Percentiles rank a stretch among this genome's conserved stretches.
Conservation (phyloP, 2,329 filamentous ascomycete species). For the Alternaria ethzedia region DNA sequence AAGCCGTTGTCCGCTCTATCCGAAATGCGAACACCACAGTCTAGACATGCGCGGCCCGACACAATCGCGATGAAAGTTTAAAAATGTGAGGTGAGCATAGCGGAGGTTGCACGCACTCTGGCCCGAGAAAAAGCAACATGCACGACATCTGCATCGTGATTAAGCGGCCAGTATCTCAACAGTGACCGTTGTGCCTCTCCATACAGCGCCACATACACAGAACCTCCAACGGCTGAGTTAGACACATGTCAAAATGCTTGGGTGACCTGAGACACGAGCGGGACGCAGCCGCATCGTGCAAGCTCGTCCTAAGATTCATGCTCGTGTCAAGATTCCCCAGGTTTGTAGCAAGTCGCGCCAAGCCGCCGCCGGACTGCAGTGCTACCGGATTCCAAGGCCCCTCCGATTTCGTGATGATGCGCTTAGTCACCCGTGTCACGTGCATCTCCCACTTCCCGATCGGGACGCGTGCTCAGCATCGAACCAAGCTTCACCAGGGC, state of each 20-base stretch:
- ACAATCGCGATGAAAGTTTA: not conserved
- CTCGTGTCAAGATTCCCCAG: constrained; percentile 13
- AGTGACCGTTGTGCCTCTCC: not conserved
- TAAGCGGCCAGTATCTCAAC: not conserved
- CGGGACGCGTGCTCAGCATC: constrained; percentile 9
- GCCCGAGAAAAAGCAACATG: not conserved
- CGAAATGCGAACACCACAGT: not conserved
- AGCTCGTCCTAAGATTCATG: constrained; percentile 4
- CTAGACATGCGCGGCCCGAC: constrained; percentile 1
- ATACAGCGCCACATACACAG: not conserved
- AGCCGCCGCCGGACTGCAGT: not conserved
- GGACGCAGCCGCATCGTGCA: constrained; percentile 1
- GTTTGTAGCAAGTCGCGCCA: constrained; percentile 7
- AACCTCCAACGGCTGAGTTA: not conserved
- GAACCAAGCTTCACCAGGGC: constrained; percentile 12
- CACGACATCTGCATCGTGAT: not conserved
- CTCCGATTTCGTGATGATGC: not conserved
- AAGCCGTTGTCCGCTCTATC: constrained; percentile 1
- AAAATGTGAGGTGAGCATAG: not conserved
- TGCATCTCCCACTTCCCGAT: constrained; percentile 15
- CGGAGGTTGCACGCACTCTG: not conserved
- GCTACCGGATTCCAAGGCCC: not conserved
- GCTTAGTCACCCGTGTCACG: constrained; percentile 16
- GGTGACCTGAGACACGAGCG: constrained; percentile 4
- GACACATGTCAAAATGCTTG: constrained; percentile 9